These are phyloP conservation scores for Monosporozyma yasuniensis DNA, from an alignment of 805 yeast species.

Conservation along the genomic window DNA sequence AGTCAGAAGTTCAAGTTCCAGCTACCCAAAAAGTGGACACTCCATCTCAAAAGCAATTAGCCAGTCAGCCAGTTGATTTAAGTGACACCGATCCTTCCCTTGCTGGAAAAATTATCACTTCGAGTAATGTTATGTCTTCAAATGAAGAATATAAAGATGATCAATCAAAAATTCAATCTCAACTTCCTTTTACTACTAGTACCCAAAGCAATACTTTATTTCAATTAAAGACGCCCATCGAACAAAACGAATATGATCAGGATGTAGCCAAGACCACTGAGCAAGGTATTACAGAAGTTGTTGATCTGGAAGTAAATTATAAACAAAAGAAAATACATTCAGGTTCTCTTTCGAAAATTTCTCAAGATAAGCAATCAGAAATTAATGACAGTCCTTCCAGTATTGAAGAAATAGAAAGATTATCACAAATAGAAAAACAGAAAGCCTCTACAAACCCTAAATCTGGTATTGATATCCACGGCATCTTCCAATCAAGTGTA, in stretches of 20 bases:
- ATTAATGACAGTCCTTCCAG: neutral
- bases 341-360: too few relatives aligned
- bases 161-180: neutral
- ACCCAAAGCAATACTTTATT: too few relatives aligned
- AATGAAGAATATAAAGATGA: neutral
- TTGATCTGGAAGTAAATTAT: too few relatives aligned
- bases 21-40: slow-evolving; percentile 6
- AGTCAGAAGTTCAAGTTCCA: slow-evolving; percentile 8
- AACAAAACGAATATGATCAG: neutral
- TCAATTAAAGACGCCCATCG: too few relatives aligned
- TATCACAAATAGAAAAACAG: neutral
- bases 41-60: neutral
- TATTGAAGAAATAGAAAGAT: neutral
- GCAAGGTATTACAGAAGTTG: too few relatives aligned
- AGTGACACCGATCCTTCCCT: neutral
- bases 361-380: neutral
- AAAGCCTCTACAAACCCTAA: neutral
- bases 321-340: too few relatives aligned
- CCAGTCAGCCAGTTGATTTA: neutral
- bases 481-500: neutral
- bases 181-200: neutral
- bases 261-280: neutral
- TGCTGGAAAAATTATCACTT: neutral
- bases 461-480: neutral
- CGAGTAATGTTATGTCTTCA: neutral